These are phyloP conservation scores for Clarireedia monteithiana DNA, from an alignment of 2,329 filamentous ascomycete species.

Conservation along the genomic window DNA sequence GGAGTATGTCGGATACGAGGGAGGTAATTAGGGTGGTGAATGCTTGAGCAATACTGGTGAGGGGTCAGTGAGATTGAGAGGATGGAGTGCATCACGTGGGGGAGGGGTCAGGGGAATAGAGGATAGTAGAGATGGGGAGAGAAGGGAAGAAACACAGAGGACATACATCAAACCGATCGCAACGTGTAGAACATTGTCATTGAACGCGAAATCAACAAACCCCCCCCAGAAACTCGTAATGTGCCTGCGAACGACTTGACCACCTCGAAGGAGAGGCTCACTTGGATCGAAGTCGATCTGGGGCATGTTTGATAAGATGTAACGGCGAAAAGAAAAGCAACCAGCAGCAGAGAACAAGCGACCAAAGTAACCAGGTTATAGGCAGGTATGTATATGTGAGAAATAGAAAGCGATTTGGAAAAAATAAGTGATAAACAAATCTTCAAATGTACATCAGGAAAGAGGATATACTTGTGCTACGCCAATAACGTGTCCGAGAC, in stretches of 20 bases:
- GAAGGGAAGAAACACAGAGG: not conserved
- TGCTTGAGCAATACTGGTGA: conserved; percentile 53
- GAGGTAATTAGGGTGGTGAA: conserved; percentile 67
- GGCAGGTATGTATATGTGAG: no score
- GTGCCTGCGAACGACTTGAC: conserved; percentile 19
- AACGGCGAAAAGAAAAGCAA: no score
- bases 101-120: not conserved
- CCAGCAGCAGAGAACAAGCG: no score
- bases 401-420: no score
- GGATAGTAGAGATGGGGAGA: not conserved
- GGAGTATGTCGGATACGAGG: conserved; percentile 62
- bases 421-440: no score
- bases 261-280: conserved; percentile 22
- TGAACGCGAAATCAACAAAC: conserved; percentile 65
- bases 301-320: conserved; percentile 8
- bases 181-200: conserved; percentile 69
- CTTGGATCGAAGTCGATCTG: conserved; percentile 18
- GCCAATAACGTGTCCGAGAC: no score
- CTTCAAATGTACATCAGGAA: no score
- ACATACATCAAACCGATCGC: conserved; percentile 65
- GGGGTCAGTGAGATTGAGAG: not conserved
- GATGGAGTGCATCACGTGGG: not conserved
- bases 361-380: no score
- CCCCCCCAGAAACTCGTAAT: conserved; percentile 47
- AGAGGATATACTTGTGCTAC: no score